A percentile compares a stretch with the other conserved stretches of the same genome.
These are phyloP conservation scores for Knoxdaviesia capensis DNA, from an alignment of 2,329 filamentous ascomycete genomes.

Conservation along the genomic window DNA sequence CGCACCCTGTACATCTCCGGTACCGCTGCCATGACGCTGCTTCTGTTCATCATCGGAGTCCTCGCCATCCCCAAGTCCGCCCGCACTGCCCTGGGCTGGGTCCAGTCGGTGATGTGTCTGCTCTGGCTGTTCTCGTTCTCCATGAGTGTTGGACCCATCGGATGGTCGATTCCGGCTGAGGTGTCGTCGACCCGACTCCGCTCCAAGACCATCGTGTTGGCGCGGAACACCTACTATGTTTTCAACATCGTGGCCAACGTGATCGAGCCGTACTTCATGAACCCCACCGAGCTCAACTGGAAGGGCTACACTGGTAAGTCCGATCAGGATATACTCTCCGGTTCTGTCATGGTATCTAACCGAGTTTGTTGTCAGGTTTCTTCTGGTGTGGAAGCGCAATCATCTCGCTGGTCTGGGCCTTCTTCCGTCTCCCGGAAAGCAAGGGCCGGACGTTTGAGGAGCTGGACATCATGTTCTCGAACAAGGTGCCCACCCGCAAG, in stretches of 20 bases:
- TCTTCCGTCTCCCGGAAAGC: conserved; percentile 29
- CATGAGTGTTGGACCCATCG: conserved; percentile 29
- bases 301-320: conserved; percentile 21
- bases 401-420: conserved; percentile 25
- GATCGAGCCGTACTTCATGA: conserved; percentile 15
- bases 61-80: conserved; percentile 15
- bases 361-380: no score
- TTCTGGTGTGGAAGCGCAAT: conserved; percentile 21
- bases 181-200: conserved; percentile 63
- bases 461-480: conserved; percentile 30
- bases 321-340: no score
- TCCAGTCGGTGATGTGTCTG: background rate
- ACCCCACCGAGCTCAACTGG: conserved; percentile 17
- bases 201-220: conserved; percentile 80
- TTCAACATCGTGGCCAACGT: conserved; percentile 8
- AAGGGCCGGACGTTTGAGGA: conserved; percentile 29
- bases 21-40: conserved; percentile 14
- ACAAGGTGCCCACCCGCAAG: conserved; percentile 16
- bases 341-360: no score
- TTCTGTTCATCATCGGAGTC: conserved; percentile 23
- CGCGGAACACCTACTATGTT: conserved; percentile 50
- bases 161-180: conserved; percentile 73
- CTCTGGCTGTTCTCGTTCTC: conserved; percentile 1
- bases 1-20: conserved; percentile 21
- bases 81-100: background rate